phyloP scores from a whole-genome alignment of 208 protist species.

The Phytomonas sp. region DNA sequence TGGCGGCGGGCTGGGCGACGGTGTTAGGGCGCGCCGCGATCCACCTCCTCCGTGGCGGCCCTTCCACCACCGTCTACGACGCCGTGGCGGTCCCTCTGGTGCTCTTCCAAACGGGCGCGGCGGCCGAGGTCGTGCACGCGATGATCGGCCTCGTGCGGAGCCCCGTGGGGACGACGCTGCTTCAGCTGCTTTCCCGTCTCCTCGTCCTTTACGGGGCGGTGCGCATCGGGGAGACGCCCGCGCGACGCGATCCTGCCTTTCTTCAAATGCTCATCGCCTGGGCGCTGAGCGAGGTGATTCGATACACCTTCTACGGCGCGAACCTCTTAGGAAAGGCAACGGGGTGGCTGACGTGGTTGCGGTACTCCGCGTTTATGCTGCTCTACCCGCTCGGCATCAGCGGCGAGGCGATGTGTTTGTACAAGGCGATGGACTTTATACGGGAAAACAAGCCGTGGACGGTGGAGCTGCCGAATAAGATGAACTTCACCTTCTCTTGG shows the following conservation, averaged over 20 bases:
- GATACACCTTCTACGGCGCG: constrained; percentile 81
- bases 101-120: constrained; percentile 76
- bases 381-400: constrained; percentile 88
- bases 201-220: constrained; percentile 73
- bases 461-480: constrained; percentile 67
- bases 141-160: constrained; percentile 65
- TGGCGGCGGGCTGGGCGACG: constrained; percentile 58
- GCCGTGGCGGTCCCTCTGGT: constrained; percentile 54
- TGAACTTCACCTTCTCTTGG: constrained; percentile 78
- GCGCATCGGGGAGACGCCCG: constrained; percentile 47
- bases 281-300: constrained; percentile 80
- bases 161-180: constrained; percentile 69
- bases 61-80: constrained; percentile 41
- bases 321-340: constrained; percentile 37
- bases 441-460: constrained; percentile 50
- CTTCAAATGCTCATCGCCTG: constrained; percentile 81
- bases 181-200: constrained; percentile 83
- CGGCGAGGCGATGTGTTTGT: constrained; percentile 76
- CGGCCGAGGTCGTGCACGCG: constrained; percentile 79
- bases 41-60: constrained; percentile 26
- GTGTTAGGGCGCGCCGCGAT: constrained; percentile 49
- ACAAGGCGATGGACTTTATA: constrained; percentile 66
- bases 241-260: constrained; percentile 36
- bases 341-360: constrained; percentile 69
- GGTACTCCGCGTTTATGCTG: constrained; percentile 86